A percentile compares a stretch with the other conserved stretches of the same genome.
phyloP scores from a whole-genome alignment of 352 stramenopile species.

The Pythium biforme region DNA sequence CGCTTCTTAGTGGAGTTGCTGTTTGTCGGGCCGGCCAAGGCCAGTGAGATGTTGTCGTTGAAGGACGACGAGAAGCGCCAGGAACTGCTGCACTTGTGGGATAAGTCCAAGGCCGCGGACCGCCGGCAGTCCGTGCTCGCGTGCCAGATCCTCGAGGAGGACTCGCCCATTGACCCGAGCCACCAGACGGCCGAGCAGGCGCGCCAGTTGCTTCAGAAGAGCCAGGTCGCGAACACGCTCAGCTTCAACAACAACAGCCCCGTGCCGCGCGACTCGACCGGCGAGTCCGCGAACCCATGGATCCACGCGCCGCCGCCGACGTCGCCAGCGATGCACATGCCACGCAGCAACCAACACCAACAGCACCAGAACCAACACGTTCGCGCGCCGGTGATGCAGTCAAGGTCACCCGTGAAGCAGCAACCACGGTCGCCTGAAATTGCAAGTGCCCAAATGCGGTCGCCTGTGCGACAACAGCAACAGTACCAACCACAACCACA shows the following conservation, averaged over 20 bases:
- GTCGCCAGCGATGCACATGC: conserved; percentile 7
- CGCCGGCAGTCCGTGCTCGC: conserved; percentile 13
- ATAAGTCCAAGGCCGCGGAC: conserved; percentile 8
- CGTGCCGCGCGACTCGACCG: conserved; percentile 2
- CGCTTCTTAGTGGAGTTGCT: conserved; percentile 72
- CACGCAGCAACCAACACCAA: not conserved
- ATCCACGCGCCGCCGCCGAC: conserved; percentile 3
- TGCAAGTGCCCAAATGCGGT: not conserved
- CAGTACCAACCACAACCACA: not conserved
- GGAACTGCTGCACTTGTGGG: conserved; percentile 48
- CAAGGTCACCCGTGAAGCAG: conserved; percentile 5
- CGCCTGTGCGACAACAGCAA: not conserved
- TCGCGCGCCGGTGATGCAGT: conserved; percentile 9
- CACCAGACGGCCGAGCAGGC: conserved; percentile 24
- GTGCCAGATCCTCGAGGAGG: conserved; percentile 28
- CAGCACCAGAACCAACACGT: conserved; percentile 7
- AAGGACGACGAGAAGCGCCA: conserved; percentile 36
- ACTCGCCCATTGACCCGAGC: conserved; percentile 16
- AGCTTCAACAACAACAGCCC: conserved; percentile 13
- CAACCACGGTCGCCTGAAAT: not conserved
- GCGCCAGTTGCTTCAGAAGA: conserved; percentile 18
- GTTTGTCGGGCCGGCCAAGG: conserved; percentile 40
- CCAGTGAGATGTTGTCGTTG: conserved; percentile 37
- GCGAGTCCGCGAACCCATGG: conserved; percentile 14
- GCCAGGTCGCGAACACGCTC: conserved; percentile 14